Conservation (phyloP, 139 green algal species). For the Desmodesmus armatus region DNA sequence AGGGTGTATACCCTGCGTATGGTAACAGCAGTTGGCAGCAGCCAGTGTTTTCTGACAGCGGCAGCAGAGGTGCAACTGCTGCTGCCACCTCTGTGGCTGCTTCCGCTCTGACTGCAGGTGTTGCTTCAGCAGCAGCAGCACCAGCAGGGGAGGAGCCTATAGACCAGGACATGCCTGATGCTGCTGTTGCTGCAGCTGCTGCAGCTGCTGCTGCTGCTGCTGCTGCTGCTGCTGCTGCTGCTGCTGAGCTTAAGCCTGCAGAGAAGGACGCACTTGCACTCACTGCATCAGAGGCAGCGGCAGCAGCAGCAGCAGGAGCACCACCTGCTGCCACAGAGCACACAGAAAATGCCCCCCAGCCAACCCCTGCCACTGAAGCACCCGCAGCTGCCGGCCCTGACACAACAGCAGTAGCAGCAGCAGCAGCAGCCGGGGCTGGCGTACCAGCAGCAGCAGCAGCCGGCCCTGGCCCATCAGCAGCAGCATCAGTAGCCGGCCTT, state of each 20-base stretch:
- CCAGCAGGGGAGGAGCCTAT: too few species aligned
- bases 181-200: not conserved
- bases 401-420: not conserved
- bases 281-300: not conserved
- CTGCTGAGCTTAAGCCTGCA: not conserved
- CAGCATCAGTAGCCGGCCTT: too few species aligned
- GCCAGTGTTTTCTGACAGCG: not conserved
- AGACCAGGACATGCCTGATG: too few species aligned
- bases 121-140: not conserved
- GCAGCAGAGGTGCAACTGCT: not conserved
- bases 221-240: not conserved
- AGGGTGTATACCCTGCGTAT: too few species aligned
- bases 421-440: not conserved
- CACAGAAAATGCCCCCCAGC: not conserved
- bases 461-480: too few species aligned
- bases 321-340: not conserved
- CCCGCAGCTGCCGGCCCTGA: not conserved
- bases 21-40: not conserved
- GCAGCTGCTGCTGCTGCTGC: not conserved
- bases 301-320: slow-evolving; percentile 3
- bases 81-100: not conserved
- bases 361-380: not conserved
- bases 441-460: too few species aligned
- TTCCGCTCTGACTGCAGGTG: not conserved
- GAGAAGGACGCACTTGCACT: not conserved